Evolutionary conservation across 2,329 filamentous ascomycete genomes (phyloP), one percentile per base, ranked within the genome.

Genomic region (Ophiocordyceps unilateralis): DNA sequence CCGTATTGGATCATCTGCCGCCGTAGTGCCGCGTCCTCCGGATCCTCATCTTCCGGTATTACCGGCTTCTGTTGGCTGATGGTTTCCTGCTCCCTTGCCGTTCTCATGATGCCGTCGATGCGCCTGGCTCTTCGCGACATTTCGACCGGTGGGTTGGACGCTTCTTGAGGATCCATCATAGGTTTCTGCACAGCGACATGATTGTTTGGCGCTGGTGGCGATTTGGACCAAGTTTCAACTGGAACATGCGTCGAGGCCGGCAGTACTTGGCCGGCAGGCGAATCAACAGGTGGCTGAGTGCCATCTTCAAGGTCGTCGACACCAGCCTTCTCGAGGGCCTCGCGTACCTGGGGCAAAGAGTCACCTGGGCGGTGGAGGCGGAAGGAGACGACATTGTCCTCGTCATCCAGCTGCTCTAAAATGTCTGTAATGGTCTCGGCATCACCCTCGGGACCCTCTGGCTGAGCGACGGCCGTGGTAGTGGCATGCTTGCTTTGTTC

Each of bases 1-100:
- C 84, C 81, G 56, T 96, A 98, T 48, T 83, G 73, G 8, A 96
- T 69, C 88, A 98, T 96, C 54, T 95, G 80, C 45, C 80, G 76
- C 6, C 91, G 79, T 21, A 94, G 61, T 26, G 72, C 72, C 4
- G 86, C 83, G 48, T 95, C 89, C 49, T 93, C 87, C 12, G 74
- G 68, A 0, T 81, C 76, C 52, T 98, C 91, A 42, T 83, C 72
- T 1, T 79, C 70, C 2, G 86, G 82, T 14, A 83, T 71, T 12
- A 86, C 64, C 1, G 63, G 57, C 24, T 65, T 54, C 26, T 66
- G 58, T 37, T 58, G 55, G 23, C 64, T 59, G 24, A 68, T 59
- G 10, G 55, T 58, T 49, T 78, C 71, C 49, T 76, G 69, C 19
- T 72, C 66, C 48, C 65, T 71, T 23, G 74, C 74, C 22, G 65